Evolutionary conservation across 108 stramenopile species (phyloP).

Genomic region (Mediolabrus comicus): DNA sequence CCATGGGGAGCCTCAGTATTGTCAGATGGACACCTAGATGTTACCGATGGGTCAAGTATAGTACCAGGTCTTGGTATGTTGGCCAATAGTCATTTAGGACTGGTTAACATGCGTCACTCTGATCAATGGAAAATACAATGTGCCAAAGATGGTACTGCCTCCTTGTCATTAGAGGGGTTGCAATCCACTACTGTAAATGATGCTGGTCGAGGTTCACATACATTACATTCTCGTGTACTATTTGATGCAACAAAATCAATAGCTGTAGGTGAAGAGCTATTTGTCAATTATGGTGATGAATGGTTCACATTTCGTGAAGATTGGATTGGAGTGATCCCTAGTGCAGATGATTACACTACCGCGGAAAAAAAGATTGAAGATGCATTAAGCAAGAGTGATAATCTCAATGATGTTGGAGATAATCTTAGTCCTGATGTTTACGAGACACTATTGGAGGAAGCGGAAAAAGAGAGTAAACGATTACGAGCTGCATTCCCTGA

Average conservation of each 20-base stretch:
- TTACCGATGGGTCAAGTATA: slow-evolving; percentile 20
- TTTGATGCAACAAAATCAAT: slow-evolving; percentile 17
- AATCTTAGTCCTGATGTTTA: neutral
- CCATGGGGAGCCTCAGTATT: slow-evolving; percentile 15
- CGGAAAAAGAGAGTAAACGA: slow-evolving; percentile 7
- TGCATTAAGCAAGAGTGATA: neutral
- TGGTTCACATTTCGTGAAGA: slow-evolving; percentile 50
- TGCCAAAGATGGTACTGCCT: slow-evolving; percentile 16
- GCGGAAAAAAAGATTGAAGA: slow-evolving; percentile 31
- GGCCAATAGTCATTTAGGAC: slow-evolving; percentile 52
- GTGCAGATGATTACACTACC: slow-evolving; percentile 30
- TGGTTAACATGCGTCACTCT: slow-evolving; percentile 34
- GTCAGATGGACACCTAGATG: slow-evolving; percentile 25
- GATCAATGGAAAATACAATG: neutral
- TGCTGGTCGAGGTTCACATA: slow-evolving; percentile 58
- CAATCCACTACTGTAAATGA: slow-evolving; percentile 20
- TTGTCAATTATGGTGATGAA: slow-evolving; percentile 64
- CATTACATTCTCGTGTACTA: slow-evolving; percentile 36
- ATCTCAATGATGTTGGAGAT: neutral
- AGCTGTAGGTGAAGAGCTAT: slow-evolving; percentile 75
- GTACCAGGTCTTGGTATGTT: slow-evolving; percentile 56
- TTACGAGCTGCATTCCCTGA: slow-evolving; percentile 23
- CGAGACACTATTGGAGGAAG: slow-evolving; percentile 2
- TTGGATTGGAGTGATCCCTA: slow-evolving; percentile 38
- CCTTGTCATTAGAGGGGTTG: neutral